These are phyloP conservation scores for Crucibulum laeve DNA, from an alignment of 768 basidiomycete genomes.

Conservation along the genomic window DNA sequence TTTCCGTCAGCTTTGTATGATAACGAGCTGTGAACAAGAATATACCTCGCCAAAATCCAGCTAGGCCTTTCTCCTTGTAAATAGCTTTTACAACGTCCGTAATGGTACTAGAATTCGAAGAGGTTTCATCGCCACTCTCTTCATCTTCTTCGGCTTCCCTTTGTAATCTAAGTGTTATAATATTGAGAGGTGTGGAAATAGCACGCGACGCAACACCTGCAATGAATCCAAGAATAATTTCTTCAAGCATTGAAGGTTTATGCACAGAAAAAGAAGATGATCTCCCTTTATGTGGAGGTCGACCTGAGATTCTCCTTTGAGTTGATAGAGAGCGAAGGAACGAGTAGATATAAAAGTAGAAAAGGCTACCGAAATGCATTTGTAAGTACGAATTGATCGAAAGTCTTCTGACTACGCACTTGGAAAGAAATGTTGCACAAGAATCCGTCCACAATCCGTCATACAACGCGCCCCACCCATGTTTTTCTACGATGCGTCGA, in stretches of 20 bases:
- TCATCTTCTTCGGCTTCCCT: slow-evolving; percentile 31
- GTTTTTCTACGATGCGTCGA: slow-evolving; percentile 26
- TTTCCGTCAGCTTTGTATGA: not conserved
- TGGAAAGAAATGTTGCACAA: slow-evolving; percentile 48
- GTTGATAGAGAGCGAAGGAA: slow-evolving; percentile 38
- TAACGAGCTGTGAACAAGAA: not conserved
- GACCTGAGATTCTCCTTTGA: slow-evolving; percentile 19
- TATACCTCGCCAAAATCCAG: slow-evolving; percentile 55
- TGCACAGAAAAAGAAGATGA: slow-evolving; percentile 10
- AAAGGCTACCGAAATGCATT: slow-evolving; percentile 34
- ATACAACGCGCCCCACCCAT: slow-evolving; percentile 44
- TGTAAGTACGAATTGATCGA: not conserved
- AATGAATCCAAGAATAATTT: slow-evolving; percentile 50
- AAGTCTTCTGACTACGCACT: slow-evolving; percentile 24
- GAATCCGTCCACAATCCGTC: slow-evolving; percentile 49
- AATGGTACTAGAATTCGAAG: slow-evolving; percentile 17
- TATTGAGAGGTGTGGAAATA: slow-evolving; percentile 50
- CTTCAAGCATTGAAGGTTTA: slow-evolving; percentile 38
- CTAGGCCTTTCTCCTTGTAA: slow-evolving; percentile 42
- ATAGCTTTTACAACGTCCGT: slow-evolving; percentile 32
- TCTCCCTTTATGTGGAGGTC: slow-evolving; percentile 1
- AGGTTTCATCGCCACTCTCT: slow-evolving; percentile 9
- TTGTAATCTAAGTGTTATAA: slow-evolving; percentile 53
- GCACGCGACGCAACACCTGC: slow-evolving; percentile 54
- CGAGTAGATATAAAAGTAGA: slow-evolving; percentile 58